These are phyloP conservation scores for Medicago truncatula DNA, from an alignment of 306 rosid genomes.

Conservation along the genomic window MtrunA17r5.0-ANR NC_053045.1:38395501-38396000, in stretches of 20 bases:
- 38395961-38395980: constrained; percentile 36
- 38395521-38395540: constrained; percentile 32
- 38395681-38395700: neutral
- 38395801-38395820: neutral
- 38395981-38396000: constrained; percentile 34
- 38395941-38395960: too few species aligned
- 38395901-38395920: neutral
- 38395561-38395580: constrained; percentile 40
- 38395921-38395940: neutral
- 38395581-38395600: neutral
- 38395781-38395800: constrained; percentile 30
- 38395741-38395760: neutral
- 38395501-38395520: constrained; percentile 26
- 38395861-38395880: constrained; percentile 30
- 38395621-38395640: constrained; percentile 10
- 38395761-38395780: constrained; percentile 5
- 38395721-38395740: too few species aligned
- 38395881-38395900: neutral
- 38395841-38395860: neutral
- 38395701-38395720: neutral
- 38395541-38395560: constrained; percentile 38
- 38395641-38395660: constrained; percentile 16
- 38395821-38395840: constrained; percentile 9
- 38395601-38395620: constrained; percentile 15
- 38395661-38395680: neutral